Evolutionary conservation across 2,329 filamentous ascomycete genomes (phyloP).

Genomic region (Endothia cerciana): DNA sequence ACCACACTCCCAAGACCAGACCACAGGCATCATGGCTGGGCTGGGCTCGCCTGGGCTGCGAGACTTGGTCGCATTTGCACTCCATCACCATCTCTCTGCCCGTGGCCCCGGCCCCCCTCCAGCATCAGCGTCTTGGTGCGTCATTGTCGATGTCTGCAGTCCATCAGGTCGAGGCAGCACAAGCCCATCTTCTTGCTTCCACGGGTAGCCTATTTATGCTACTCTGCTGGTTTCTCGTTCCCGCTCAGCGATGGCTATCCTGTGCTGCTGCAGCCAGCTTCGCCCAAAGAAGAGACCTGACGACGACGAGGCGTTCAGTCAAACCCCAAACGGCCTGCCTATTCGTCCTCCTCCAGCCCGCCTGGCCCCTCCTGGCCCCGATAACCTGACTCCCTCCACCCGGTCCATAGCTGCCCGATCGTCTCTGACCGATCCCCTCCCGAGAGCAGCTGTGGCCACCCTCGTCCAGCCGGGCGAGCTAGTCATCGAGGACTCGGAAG

Average conservation of each 20-base stretch:
- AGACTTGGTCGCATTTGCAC: not conserved
- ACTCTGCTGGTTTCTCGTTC: no score
- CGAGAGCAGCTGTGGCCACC: conserved; percentile 28
- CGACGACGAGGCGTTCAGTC: conserved; percentile 9
- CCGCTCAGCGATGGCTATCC: conserved; percentile 36
- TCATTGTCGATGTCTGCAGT: not conserved
- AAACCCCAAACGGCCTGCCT: conserved; percentile 21
- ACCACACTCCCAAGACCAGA: not conserved
- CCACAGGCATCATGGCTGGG: no score
- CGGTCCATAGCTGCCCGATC: conserved; percentile 28
- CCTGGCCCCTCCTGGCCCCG: conserved; percentile 29
- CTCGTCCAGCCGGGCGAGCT: conserved; percentile 38
- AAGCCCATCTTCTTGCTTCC: not conserved
- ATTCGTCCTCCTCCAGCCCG: conserved; percentile 31
- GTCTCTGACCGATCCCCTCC: conserved; percentile 31
- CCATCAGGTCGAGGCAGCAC: not conserved
- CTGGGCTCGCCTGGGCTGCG: not conserved
- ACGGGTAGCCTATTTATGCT: no score
- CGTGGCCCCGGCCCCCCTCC: no score
- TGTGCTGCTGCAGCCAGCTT: conserved; percentile 40
- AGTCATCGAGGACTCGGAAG: conserved; percentile 44
- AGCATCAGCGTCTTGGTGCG: not conserved
- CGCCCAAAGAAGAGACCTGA: conserved; percentile 25
- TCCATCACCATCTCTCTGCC: not conserved
- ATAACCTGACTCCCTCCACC: conserved; percentile 28